These are phyloP conservation scores for Aphanomyces invadans DNA, from an alignment of 352 stramenopile genomes.

Conservation along the genomic window DNA sequence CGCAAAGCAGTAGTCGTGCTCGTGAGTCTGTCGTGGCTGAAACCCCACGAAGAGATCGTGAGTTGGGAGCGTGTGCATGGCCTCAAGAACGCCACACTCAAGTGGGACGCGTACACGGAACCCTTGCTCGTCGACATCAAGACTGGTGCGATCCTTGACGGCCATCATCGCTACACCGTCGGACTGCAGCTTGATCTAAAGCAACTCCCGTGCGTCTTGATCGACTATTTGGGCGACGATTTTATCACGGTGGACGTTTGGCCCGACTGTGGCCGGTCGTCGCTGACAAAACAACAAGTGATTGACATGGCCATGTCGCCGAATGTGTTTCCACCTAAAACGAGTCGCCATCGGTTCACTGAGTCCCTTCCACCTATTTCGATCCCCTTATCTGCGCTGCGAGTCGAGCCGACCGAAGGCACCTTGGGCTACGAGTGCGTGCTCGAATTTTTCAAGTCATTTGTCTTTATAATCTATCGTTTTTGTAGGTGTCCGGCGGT, in stretches of 20 bases:
- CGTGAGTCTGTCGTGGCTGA: slow-evolving; percentile 47
- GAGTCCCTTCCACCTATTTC: slow-evolving; percentile 76
- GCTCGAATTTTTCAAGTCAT: slow-evolving; percentile 2
- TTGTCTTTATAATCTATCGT: no score
- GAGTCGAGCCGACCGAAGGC: slow-evolving; percentile 38
- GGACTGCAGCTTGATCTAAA: slow-evolving; percentile 22
- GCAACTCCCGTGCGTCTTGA: slow-evolving; percentile 18
- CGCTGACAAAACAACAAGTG: slow-evolving; percentile 21
- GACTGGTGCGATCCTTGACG: slow-evolving; percentile 25
- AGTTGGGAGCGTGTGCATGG: slow-evolving; percentile 19
- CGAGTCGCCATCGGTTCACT: slow-evolving; percentile 57
- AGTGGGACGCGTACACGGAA: slow-evolving; percentile 24
- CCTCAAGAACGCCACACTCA: slow-evolving; percentile 16
- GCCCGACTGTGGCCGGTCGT: slow-evolving; percentile 15
- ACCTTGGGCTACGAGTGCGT: slow-evolving; percentile 19
- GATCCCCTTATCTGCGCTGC: slow-evolving; percentile 64
- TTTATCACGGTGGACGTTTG: slow-evolving; percentile 24
- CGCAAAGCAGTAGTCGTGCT: slow-evolving; percentile 76
- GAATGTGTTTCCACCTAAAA: slow-evolving; percentile 25
- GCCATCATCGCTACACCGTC: slow-evolving; percentile 26
- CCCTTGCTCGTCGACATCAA: slow-evolving; percentile 23
- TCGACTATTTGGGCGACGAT: slow-evolving; percentile 24
- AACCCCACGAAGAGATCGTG: slow-evolving; percentile 26
- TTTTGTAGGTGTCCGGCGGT: slow-evolving; percentile 19
- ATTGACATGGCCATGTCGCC: slow-evolving; percentile 23